Evolutionary conservation across 305 asterid genomes (phyloP).

Genomic region (Stenogyne calaminthoides): DNA sequence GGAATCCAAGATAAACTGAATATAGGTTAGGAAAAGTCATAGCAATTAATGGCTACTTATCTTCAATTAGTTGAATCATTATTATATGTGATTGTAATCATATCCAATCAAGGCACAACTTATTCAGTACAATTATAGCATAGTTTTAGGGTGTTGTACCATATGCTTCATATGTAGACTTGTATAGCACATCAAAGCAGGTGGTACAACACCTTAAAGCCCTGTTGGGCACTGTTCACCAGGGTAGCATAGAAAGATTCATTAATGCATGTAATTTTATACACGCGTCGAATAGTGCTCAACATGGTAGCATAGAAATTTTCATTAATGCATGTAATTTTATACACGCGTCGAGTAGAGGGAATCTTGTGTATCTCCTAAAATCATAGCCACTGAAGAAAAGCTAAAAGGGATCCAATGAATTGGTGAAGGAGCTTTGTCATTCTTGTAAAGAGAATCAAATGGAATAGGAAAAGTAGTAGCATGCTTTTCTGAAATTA

Average conservation of each 20-base stretch:
- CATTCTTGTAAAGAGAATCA: slow-evolving; percentile 43
- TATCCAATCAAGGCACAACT: slow-evolving; percentile 9
- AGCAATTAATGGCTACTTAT: slow-evolving; percentile 7
- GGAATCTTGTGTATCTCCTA: too few relatives aligned
- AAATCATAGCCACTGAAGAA: too few relatives aligned
- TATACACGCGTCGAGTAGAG: not conserved
- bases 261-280: not conserved
- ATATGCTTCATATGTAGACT: too few relatives aligned
- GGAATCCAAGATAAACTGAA: slow-evolving; percentile 22
- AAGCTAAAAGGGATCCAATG: slow-evolving; percentile 49
- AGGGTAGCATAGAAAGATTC: too few relatives aligned
- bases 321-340: not conserved
- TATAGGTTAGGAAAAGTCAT: not conserved
- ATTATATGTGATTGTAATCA: slow-evolving; percentile 11
- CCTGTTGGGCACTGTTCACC: not conserved
- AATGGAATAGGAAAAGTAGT: slow-evolving; percentile 32
- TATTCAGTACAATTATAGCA: not conserved
- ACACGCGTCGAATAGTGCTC: not conserved
- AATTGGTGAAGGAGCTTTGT: slow-evolving; percentile 40
- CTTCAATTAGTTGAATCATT: slow-evolving; percentile 4
- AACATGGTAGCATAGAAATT: too few relatives aligned
- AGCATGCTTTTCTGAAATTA: slow-evolving; percentile 48
- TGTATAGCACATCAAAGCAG: too few relatives aligned
- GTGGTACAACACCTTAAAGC: too few relatives aligned
- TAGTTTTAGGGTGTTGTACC: too few relatives aligned